A percentile compares a stretch with the other conserved stretches of the same genome.
Evolutionary conservation across 371 early-diverging fungal species (phyloP).

Genomic region (Mucor racemosus): DNA sequence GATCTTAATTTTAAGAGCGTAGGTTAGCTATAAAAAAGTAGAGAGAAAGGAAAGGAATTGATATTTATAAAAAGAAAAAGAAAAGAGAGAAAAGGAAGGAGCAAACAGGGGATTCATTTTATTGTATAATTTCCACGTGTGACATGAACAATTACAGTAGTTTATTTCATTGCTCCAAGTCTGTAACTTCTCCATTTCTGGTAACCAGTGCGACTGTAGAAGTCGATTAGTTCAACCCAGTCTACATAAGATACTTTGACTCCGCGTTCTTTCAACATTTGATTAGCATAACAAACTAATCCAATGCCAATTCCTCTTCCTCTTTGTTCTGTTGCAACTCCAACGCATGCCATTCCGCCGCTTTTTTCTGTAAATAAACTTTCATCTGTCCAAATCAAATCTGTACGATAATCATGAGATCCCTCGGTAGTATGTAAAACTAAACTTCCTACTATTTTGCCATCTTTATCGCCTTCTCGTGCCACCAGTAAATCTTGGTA

Average conservation of each 20-base stretch:
- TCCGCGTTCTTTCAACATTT: conserved; percentile 38
- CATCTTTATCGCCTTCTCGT: conserved; percentile 34
- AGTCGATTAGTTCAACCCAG: conserved; percentile 55
- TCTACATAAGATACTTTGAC: conserved; percentile 48
- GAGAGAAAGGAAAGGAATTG: conserved; percentile 7
- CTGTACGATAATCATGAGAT: conserved; percentile 38
- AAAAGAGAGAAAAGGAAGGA: conserved; percentile 7
- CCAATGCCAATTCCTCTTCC: conserved; percentile 52
- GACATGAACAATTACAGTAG: conserved; percentile 24
- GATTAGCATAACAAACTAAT: conserved; percentile 47
- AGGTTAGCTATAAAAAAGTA: conserved; percentile 1
- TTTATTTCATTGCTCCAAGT: conserved; percentile 26
- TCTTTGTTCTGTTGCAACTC: conserved; percentile 44
- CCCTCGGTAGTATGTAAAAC: conserved; percentile 31
- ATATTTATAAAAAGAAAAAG: background rate
- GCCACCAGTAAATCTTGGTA: conserved; percentile 51
- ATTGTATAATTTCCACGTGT: conserved; percentile 24
- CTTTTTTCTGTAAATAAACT: conserved; percentile 35
- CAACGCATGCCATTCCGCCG: conserved; percentile 58
- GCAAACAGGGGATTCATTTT: conserved; percentile 22
- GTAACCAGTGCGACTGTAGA: conserved; percentile 47
- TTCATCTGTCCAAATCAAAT: conserved; percentile 45
- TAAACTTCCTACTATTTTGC: conserved; percentile 38
- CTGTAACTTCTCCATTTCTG: conserved; percentile 50
- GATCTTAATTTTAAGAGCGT: no score